Evolutionary conservation across 2,329 filamentous ascomycete genomes (phyloP).

Genomic region (Claviceps fusiformis): DNA sequence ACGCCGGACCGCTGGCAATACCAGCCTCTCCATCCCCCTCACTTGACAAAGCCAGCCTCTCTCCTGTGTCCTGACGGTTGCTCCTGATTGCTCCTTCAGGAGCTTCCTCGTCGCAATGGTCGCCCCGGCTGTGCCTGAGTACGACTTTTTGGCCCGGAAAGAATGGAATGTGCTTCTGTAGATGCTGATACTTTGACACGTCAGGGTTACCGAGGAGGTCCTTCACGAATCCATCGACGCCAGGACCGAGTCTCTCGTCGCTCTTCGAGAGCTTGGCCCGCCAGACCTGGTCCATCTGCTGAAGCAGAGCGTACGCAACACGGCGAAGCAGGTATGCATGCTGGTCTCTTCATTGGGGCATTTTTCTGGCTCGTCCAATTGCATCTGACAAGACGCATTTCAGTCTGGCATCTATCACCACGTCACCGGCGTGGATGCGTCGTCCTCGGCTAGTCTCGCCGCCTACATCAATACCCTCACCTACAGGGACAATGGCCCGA

Average conservation of each 20-base stretch:
- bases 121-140: constrained; percentile 66
- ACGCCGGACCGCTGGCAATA: background rate
- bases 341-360: background rate
- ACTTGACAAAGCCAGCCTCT: background rate
- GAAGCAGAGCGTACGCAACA: constrained; percentile 52
- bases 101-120: constrained; percentile 40
- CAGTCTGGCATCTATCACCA: constrained; percentile 93
- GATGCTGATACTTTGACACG: constrained; percentile 10
- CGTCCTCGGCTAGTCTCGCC: constrained; percentile 88
- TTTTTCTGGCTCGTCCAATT: background rate
- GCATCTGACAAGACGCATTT: constrained; percentile 8
- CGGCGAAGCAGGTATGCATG: constrained; percentile 38
- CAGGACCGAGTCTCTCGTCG: constrained; percentile 75
- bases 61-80: background rate
- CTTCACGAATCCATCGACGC: constrained; percentile 85
- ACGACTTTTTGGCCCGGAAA: constrained; percentile 17
- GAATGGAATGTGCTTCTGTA: background rate
- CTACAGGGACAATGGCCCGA: constrained; percentile 70
- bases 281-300: constrained; percentile 92
- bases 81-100: constrained; percentile 1
- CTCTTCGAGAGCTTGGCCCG: constrained; percentile 82
- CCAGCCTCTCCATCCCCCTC: background rate
- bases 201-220: constrained; percentile 84
- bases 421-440: constrained; percentile 93
- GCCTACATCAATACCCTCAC: constrained; percentile 98